phyloP scores from a whole-genome alignment of 345 rosid species.

The Punica granatum region DNA sequence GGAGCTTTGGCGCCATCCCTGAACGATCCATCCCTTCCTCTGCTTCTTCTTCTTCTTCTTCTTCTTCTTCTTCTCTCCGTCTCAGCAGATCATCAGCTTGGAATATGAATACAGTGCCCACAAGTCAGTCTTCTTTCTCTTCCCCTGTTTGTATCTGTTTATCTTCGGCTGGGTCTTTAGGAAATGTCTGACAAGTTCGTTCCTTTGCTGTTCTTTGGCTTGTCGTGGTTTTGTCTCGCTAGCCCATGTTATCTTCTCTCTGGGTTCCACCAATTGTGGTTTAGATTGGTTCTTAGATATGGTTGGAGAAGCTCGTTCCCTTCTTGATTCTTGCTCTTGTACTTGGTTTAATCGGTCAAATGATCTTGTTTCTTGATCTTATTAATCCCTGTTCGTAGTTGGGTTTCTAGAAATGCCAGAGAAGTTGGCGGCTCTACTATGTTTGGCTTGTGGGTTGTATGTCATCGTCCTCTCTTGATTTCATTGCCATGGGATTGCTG shows the following conservation, averaged over 20 bases:
- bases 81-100: constrained; percentile 57
- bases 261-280: not conserved
- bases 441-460: not conserved
- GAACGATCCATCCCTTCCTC: constrained; percentile 15
- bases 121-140: constrained; percentile 40
- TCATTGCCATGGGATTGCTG: too few relatives aligned
- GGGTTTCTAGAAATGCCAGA: too few relatives aligned
- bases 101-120: constrained; percentile 86
- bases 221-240: not conserved
- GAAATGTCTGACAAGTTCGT: not conserved
- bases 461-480: too few relatives aligned
- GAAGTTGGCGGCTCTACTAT: too few relatives aligned
- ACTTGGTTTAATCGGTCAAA: too few relatives aligned
- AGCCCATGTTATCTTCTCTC: not conserved
- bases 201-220: not conserved
- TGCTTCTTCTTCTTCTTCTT: constrained; percentile 19
- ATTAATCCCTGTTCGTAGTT: too few relatives aligned
- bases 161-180: not conserved
- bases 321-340: not conserved
- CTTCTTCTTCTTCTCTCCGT: constrained; percentile 46
- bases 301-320: not conserved
- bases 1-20: constrained; percentile 38
- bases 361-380: too few relatives aligned
- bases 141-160: not conserved
- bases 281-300: not conserved